Base-by-base conservation (phyloP, 371 early-diverging fungal genomes). In the Actinomortierella wolfii region DNA sequence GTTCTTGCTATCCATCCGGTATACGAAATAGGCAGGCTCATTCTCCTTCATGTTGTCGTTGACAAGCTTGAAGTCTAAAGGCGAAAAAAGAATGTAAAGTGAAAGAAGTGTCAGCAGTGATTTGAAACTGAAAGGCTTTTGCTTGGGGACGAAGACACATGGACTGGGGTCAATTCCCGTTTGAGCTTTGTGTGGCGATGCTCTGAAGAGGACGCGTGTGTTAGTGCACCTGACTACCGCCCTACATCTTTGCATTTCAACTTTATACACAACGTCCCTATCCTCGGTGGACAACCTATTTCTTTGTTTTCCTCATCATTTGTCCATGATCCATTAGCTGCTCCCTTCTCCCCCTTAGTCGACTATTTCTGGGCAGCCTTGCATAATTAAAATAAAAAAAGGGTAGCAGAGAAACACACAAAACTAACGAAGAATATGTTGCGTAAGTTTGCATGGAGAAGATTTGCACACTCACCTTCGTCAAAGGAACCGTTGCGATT, bases 21-120 rank as follows among this genome's bases (percentile, higher is more conserved):
- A 84, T 47, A 92, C 77, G 25, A 92, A 69, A 66, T 88, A 93
- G 51, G 87, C 74, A 3, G 93, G 92, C n/a, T 74, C 77, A 18
- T 68, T 76, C 17, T 80, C 80, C 5, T 82, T 79, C 23, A 93
- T 76, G 51, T 83, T 81, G 13, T 59, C 57, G 1, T 65, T 54
- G 24, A 93, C 70, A 17, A 62, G 59, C 7, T 74, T 68, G 57
- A 85, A 84, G 68, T 89, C 90, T 86, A 61, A 54, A 25, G 3
- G 15, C 15, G 11, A 29, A 2, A 45, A 8, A 11, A 53, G 41
- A 40, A 26, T 4, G 14, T 15, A 23, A 41, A 23, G 51, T 18
- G 39, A 4, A 42, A 52, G 25, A 25, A 52, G 18, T 9, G 28
- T 26, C 6, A 40, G n/a, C n/a, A n/a, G n/a, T n/a, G n/a, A n/a